These are phyloP conservation scores for Balansia obtecta DNA, from an alignment of 2,329 filamentous ascomycete species.

Conservation along the genomic window DNA sequence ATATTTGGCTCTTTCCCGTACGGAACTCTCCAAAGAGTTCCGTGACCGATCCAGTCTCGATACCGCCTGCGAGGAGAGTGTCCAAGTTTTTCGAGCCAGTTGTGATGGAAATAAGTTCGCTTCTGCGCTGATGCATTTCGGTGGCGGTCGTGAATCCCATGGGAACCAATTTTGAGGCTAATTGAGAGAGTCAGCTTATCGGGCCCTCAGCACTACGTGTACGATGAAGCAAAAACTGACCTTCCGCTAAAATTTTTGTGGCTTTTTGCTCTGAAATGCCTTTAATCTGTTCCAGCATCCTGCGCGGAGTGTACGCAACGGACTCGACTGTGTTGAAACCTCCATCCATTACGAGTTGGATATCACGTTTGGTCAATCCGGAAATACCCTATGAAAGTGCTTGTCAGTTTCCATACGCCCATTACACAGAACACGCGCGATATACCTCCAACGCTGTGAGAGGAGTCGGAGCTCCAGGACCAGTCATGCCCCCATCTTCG, in stretches of 20 bases:
- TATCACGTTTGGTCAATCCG: constrained; percentile 87
- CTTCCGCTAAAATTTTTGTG: constrained; percentile 78
- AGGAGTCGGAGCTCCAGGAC: constrained; percentile 88
- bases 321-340: constrained; percentile 94
- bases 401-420: background rate
- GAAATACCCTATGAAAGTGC: constrained; percentile 54
- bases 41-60: constrained; percentile 95
- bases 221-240: constrained; percentile 28
- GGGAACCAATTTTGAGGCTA: constrained; percentile 88
- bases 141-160: constrained; percentile 99
- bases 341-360: constrained; percentile 82
- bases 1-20: constrained; percentile 97
- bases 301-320: constrained; percentile 79
- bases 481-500: constrained; percentile 63
- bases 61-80: constrained; percentile 82
- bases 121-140: constrained; percentile 95
- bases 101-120: constrained; percentile 94
- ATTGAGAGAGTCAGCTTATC: constrained; percentile 7
- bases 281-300: constrained; percentile 86
- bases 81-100: constrained; percentile 97
- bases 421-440: background rate
- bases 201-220: no score
- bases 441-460: constrained; percentile 75
- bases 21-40: constrained; percentile 97
- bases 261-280: constrained; percentile 97